A percentile compares a stretch with the other conserved stretches of the same genome.
These are phyloP conservation scores for Pseudocercospora fuligena DNA, from an alignment of 2,329 filamentous ascomycete genomes.

Conservation along the genomic window DNA sequence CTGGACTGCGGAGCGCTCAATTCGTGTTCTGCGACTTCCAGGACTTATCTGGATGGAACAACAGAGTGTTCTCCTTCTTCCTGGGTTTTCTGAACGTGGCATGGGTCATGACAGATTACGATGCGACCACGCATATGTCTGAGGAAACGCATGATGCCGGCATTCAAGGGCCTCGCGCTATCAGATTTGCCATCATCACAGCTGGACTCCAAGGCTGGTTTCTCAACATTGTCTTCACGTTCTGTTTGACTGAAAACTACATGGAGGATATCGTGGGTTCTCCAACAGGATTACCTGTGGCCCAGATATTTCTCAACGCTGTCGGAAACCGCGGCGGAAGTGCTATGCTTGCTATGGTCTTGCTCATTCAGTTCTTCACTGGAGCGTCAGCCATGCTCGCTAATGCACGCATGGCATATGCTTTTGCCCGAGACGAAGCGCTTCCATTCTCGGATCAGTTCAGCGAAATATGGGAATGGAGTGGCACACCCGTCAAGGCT, in stretches of 20 bases:
- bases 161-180: constrained; percentile 63
- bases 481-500: constrained; percentile 64
- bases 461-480: constrained; percentile 53
- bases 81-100: constrained; percentile 63
- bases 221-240: constrained; percentile 66
- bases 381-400: constrained; percentile 68
- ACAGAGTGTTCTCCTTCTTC: constrained; percentile 65
- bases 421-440: constrained; percentile 48
- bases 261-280: constrained; percentile 60
- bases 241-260: constrained; percentile 61
- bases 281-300: constrained; percentile 65
- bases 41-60: constrained; percentile 67
- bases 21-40: constrained; percentile 67
- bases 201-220: constrained; percentile 66
- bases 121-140: constrained; percentile 70
- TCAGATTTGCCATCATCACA: constrained; percentile 49
- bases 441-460: constrained; percentile 46
- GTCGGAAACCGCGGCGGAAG: constrained; percentile 42
- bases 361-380: constrained; percentile 69
- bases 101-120: constrained; percentile 72
- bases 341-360: constrained; percentile 45
- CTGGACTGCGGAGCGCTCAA: constrained; percentile 51
- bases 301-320: constrained; percentile 62
- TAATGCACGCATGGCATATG: constrained; percentile 53
- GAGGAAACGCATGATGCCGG: constrained; percentile 70